A percentile compares a stretch with the other conserved stretches of the same genome.
phyloP scores from a whole-genome alignment of 2,329 filamentous ascomycete species.

The Penicillium sp. region DNA sequence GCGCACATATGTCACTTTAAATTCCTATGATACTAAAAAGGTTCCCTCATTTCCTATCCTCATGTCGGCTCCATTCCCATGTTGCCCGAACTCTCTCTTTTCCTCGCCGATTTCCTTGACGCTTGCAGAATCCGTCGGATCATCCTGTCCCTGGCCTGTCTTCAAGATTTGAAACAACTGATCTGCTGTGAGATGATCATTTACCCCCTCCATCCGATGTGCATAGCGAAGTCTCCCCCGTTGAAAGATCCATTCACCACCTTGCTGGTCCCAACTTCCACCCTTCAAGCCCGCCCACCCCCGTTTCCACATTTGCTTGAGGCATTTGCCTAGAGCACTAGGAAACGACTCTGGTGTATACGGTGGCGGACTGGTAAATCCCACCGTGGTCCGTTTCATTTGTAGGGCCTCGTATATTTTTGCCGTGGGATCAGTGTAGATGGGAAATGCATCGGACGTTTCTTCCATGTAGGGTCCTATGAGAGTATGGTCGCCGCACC shows the following conservation, averaged over 20 bases:
- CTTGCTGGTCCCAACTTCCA: conserved; percentile 15
- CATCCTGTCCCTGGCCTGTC: not conserved
- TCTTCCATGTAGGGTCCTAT: conserved; percentile 25
- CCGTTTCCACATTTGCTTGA: conserved; percentile 19
- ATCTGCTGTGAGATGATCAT: conserved; percentile 22
- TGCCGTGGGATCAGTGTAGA: conserved; percentile 23
- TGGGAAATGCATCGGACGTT: conserved; percentile 17
- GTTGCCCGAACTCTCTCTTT: not conserved
- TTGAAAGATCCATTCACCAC: conserved; percentile 25
- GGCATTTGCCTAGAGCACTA: conserved; percentile 4
- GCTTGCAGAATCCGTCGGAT: not conserved
- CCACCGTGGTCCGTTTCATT: conserved; percentile 17
- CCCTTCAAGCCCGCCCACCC: conserved; percentile 10
- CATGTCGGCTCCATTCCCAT: not conserved
- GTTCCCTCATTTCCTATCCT: not conserved
- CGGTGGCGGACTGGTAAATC: conserved; percentile 15
- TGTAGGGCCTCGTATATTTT: conserved; percentile 22
- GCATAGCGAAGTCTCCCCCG: conserved; percentile 17
- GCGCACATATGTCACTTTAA: not conserved
- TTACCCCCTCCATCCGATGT: conserved; percentile 19
- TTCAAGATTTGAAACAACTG: conserved; percentile 15
- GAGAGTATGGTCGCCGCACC: conserved; percentile 21
- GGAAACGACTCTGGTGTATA: conserved; percentile 14
- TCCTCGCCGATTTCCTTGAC: not conserved
- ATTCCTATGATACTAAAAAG: not conserved